Evolutionary conservation across 2,329 filamentous ascomycete species (phyloP).

Genomic region (Aciculosporium take): DNA sequence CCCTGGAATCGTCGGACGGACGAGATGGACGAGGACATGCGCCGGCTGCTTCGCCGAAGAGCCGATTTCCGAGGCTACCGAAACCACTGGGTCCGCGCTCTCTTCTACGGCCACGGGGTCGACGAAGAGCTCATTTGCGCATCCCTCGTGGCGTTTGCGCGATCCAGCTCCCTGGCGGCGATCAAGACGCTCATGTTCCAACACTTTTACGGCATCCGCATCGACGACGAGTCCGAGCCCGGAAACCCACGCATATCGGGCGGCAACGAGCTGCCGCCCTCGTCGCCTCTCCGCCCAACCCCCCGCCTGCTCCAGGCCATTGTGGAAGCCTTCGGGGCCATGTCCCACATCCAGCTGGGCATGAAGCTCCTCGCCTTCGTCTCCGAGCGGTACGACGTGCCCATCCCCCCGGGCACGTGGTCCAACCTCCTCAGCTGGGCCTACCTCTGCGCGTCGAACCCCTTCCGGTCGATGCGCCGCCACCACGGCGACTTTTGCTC

Average conservation of each 20-base stretch:
- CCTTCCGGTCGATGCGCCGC: conserved; percentile 22
- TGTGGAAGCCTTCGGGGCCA: conserved; percentile 55
- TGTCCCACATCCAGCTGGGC: conserved; percentile 45
- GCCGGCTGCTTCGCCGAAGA: conserved; percentile 15
- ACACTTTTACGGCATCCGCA: conserved; percentile 17
- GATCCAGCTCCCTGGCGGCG: conserved; percentile 20
- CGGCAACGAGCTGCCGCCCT: conserved; percentile 25
- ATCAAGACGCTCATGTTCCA: conserved; percentile 21
- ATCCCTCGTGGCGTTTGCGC: conserved; percentile 27
- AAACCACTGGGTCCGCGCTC: conserved; percentile 16
- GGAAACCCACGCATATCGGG: conserved; percentile 15
- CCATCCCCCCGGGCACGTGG: conserved; percentile 47
- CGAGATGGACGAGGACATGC: conserved; percentile 13
- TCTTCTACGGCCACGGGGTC: conserved; percentile 15
- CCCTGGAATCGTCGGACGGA: conserved; percentile 18
- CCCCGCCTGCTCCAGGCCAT: conserved; percentile 45
- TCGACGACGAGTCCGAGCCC: conserved; percentile 9
- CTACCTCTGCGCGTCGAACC: conserved; percentile 37
- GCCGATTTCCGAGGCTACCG: conserved; percentile 13
- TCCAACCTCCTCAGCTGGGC: conserved; percentile 53
- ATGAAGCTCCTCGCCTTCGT: conserved; percentile 47
- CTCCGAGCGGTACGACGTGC: conserved; percentile 42
- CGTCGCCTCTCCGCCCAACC: conserved; percentile 45
- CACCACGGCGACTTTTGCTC: conserved; percentile 14
- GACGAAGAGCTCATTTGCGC: conserved; percentile 27